These are phyloP conservation scores for Haematococcus sp. DNA, from an alignment of 139 green algal species.

Conservation along the genomic window DNA sequence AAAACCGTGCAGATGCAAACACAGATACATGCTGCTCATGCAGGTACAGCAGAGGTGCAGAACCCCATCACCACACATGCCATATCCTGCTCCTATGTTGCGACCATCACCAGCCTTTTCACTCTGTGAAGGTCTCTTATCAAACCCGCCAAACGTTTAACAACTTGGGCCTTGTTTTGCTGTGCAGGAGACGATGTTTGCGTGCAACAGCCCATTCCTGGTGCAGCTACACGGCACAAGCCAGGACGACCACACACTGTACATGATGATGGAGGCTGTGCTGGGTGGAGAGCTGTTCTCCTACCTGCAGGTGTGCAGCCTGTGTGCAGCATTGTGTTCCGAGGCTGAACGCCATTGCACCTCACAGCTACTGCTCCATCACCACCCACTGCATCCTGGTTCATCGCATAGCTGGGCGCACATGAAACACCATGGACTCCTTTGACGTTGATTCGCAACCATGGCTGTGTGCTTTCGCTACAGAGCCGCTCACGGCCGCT, in stretches of 20 bases:
- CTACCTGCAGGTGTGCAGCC: slow-evolving; percentile 68
- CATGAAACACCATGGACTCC: not conserved
- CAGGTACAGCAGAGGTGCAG: too few species aligned
- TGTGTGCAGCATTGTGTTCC: not conserved
- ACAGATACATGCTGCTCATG: not conserved
- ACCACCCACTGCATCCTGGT: too few species aligned
- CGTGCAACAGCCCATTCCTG: slow-evolving; percentile 81
- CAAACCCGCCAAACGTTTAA: too few species aligned
- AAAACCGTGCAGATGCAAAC: slow-evolving; percentile 6
- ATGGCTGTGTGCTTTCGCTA: not conserved
- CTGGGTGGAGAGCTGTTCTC: slow-evolving; percentile 94
- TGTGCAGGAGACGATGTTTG: slow-evolving; percentile 50
- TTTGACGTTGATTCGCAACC: not conserved
- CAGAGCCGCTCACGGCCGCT: slow-evolving; percentile 60
- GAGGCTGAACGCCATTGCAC: not conserved
- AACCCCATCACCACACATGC: too few species aligned
- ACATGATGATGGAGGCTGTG: slow-evolving; percentile 90
- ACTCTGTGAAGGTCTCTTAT: too few species aligned
- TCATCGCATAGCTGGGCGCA: not conserved
- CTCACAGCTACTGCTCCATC: not conserved
- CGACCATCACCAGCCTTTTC: too few species aligned
- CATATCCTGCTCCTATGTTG: too few species aligned
- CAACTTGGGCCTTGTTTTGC: not conserved
- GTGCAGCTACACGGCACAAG: slow-evolving; percentile 74
- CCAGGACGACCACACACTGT: slow-evolving; percentile 65